phyloP scores from a whole-genome alignment of 1,284 basidiomycete genomes.

The Cutaneotrichosporon mucoides region DNA sequence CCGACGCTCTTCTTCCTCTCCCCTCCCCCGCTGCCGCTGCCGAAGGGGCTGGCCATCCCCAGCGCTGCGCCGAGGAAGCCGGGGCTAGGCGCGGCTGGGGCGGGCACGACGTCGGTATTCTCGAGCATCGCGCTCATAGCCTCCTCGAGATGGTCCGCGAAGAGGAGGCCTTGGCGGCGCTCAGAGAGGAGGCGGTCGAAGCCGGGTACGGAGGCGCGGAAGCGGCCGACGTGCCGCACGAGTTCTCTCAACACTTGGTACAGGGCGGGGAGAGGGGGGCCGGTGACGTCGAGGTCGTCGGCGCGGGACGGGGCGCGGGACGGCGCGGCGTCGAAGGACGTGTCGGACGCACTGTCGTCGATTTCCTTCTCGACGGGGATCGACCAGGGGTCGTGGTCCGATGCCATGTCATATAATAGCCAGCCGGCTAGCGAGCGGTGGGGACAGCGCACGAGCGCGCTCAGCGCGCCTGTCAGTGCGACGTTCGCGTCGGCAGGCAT shows the following conservation, averaged over 20 bases:
- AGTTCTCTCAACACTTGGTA: conserved; percentile 73
- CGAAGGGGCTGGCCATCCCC: background rate
- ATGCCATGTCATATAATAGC: conserved; percentile 52
- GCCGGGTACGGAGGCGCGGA: conserved; percentile 51
- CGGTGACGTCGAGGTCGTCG: background rate
- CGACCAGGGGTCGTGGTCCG: too few relatives aligned
- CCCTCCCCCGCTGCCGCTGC: background rate
- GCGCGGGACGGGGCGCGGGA: conserved; percentile 3
- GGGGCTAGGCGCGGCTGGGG: background rate
- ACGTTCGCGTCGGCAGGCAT: conserved; percentile 84
- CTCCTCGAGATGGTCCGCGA: conserved; percentile 88
- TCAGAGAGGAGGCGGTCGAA: conserved; percentile 84
- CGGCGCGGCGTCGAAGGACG: conserved; percentile 7
- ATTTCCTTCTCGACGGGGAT: background rate
- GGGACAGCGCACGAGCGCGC: conserved; percentile 74
- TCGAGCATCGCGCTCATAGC: conserved; percentile 69
- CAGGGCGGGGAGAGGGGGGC: conserved; percentile 57
- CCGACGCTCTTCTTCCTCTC: conserved; percentile 4
- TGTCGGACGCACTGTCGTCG: conserved; percentile 4
- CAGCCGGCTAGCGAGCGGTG: conserved; percentile 81
- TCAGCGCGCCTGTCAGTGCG: conserved; percentile 74
- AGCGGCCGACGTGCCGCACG: conserved; percentile 54
- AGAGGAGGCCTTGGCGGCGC: conserved; percentile 80
- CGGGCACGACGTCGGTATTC: background rate
- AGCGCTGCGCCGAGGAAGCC: background rate